phyloP scores from a whole-genome alignment of 805 yeast species.

The Lipomyces oligophaga region DNA sequence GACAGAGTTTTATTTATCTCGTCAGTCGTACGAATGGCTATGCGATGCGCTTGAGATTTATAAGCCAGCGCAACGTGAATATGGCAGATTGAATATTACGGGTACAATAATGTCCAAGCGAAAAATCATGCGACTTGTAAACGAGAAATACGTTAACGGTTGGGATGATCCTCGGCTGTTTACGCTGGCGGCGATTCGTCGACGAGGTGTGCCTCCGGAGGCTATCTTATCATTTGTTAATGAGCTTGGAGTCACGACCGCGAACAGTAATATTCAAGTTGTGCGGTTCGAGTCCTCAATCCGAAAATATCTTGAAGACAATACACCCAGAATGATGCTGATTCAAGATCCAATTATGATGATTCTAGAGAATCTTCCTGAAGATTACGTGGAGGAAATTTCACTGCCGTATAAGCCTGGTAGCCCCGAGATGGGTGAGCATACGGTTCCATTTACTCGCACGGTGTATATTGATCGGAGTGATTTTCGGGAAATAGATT shows the following conservation, averaged over 20 bases:
- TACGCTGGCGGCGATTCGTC: constrained; percentile 88
- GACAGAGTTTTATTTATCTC: constrained; percentile 83
- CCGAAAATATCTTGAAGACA: constrained; percentile 79
- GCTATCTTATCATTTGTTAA: constrained; percentile 90
- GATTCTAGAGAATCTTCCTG: constrained; percentile 74
- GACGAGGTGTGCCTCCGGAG: constrained; percentile 99
- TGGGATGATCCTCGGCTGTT: constrained; percentile 98
- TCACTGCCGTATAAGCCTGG: constrained; percentile 91
- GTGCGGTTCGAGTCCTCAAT: constrained; percentile 85
- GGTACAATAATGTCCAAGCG: constrained; percentile 95
- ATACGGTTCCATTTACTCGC: constrained; percentile 73
- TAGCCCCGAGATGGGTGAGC: constrained; percentile 65
- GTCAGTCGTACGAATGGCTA: constrained; percentile 97
- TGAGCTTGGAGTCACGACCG: constrained; percentile 94
- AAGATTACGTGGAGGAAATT: constrained; percentile 64
- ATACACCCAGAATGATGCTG: constrained; percentile 94
- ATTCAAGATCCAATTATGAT: constrained; percentile 81
- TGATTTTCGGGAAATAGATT: constrained; percentile 71
- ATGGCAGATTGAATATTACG: constrained; percentile 90
- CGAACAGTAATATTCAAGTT: constrained; percentile 86
- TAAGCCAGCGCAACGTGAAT: constrained; percentile 98
- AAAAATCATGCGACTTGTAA: constrained; percentile 89
- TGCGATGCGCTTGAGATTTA: constrained; percentile 93
- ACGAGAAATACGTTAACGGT: constrained; percentile 75
- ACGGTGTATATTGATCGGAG: constrained; percentile 78